Evolutionary conservation across 2,329 filamentous ascomycete genomes (phyloP), one percentile per base, ranked within the genome.

Genomic region (Teratosphaeria epicoccoides): DNA sequence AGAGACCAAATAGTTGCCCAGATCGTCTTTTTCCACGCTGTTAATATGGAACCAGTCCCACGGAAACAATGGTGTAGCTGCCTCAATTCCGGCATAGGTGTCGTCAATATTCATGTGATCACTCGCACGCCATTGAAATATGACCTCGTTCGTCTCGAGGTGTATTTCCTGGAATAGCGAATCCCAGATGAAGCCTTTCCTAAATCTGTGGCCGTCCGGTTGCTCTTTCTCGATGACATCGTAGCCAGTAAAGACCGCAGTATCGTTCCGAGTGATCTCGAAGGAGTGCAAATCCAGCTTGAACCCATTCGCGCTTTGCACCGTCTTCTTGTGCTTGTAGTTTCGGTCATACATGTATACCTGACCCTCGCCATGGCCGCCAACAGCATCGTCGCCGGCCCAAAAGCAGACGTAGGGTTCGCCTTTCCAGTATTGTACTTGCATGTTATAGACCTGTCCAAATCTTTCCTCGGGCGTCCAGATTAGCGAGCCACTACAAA

Each of bases 11-110:
- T 76, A 82, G 57, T 80, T 74, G 3, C 75, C 75, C 0, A 69
- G 58, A 0, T 63, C 58, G 49, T 73, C 72, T 59, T 79, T 78
- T 57, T 78, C 74, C 23, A 81, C 66, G 33, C 74, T 75, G 64
- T 80, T 79, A 63, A 81, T 74, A 61, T 79, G 77, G 61, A 76
- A 76, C 62, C 70, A 78, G 57, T 79, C 76, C 64, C 70, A 78
- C 0, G 73, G 71, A 22, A 71, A 70, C 10, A 70, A 67, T 11
- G 68, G 68, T 68, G 26, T 69, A 5, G 55, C 56, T 24, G 68
- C 63, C n/a, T 62, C 61, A 7, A 69, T 65, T 43, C 61, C 63
- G 59, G 58, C 55, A 46, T 57, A 64, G 3, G 59, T 62, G 69
- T 75, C 73, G 46, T 69, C 66, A 1, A 74, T 71, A 12, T 66